A percentile compares a stretch with the other conserved stretches of the same genome.
These are phyloP conservation scores for Candida buenavistaensis DNA, from an alignment of 1,139 yeast species.

Conservation along the genomic window DNA sequence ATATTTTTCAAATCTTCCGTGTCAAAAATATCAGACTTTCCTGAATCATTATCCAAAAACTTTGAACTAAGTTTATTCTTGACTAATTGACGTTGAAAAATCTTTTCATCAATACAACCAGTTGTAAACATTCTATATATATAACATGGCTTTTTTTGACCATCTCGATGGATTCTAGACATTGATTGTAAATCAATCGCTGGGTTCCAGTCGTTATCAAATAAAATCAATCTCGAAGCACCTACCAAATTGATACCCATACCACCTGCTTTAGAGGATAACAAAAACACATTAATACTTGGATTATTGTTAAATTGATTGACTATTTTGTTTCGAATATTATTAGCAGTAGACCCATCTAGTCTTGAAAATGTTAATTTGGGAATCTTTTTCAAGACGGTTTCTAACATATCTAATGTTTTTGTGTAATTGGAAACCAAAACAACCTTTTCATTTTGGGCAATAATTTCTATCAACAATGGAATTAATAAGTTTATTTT, in stretches of 20 bases:
- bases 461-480: constrained; percentile 48
- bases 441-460: constrained; percentile 67
- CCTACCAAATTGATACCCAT: constrained; percentile 89
- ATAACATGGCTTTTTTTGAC: constrained; percentile 76
- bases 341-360: constrained; percentile 82
- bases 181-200: constrained; percentile 91
- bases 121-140: constrained; percentile 82
- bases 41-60: constrained; percentile 60
- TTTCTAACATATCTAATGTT: constrained; percentile 76
- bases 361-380: constrained; percentile 59
- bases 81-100: constrained; percentile 88
- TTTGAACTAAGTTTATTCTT: constrained; percentile 79
- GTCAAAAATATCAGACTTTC: constrained; percentile 51
- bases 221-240: constrained; percentile 79
- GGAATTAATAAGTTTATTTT: constrained; percentile 57
- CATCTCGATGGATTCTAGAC: constrained; percentile 95
- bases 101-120: constrained; percentile 93
- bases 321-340: constrained; percentile 64
- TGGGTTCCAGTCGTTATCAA: constrained; percentile 96
- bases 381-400: constrained; percentile 49
- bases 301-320: constrained; percentile 59
- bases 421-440: constrained; percentile 88
- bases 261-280: constrained; percentile 94
- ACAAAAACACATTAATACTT: constrained; percentile 61
- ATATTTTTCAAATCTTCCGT: constrained; percentile 70